Evolutionary conservation across 1,284 basidiomycete species (phyloP), one percentile per base, ranked within the genome.

Genomic region (Cryptococcus maquisensis): DNA sequence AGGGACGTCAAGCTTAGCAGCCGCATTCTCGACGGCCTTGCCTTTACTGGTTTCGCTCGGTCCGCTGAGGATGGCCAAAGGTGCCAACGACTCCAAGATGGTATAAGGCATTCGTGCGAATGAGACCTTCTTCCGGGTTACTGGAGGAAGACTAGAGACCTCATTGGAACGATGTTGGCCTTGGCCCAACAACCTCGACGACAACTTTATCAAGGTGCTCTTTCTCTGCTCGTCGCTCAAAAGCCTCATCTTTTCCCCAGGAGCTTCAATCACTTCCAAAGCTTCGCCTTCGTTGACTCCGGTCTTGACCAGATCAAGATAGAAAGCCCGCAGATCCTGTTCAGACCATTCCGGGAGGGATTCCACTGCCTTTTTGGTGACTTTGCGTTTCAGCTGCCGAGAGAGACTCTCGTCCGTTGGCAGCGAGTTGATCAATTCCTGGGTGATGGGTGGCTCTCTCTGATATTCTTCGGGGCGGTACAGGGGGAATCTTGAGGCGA

Each of bases 271-370:
- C 7, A 1, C 44, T 41, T 38, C 23, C 24, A n/a, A 7, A 13
- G 23, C 36, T 21, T 23, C 46, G 18, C 28, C n/a, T 53, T 54
- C 9, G 10, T 55, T 56, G 0, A 37, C 38, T 3, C 67, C 68
- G 1, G 63, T 61, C 24, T 61, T 52, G 4, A 72, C 65, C 15
- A 72, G 48, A 40, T 60, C 57, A 23, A 43, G 48, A 55, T 72
- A 72, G 52, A 72, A 72, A 7, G 49, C 47, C 32, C 64, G 56
- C 41, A 72, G 52, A 10, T 61, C 65, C 1, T 63, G 57, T 51
- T 72, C 70, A 18, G 55, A 43, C 28, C 60, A 56, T 44, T 63
- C 60, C 12, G 63, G 60, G n/a, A 67, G 6, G 16, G 42, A 36
- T 20, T 56, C 50, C 20, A 57, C 55, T 1, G 61, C 57, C 24